Percentiles rank a stretch among this genome's conserved stretches.
These are phyloP conservation scores for Plectosphaerella sp. DNA, from an alignment of 2,329 filamentous ascomycete species.

Conservation along the genomic window DNA sequence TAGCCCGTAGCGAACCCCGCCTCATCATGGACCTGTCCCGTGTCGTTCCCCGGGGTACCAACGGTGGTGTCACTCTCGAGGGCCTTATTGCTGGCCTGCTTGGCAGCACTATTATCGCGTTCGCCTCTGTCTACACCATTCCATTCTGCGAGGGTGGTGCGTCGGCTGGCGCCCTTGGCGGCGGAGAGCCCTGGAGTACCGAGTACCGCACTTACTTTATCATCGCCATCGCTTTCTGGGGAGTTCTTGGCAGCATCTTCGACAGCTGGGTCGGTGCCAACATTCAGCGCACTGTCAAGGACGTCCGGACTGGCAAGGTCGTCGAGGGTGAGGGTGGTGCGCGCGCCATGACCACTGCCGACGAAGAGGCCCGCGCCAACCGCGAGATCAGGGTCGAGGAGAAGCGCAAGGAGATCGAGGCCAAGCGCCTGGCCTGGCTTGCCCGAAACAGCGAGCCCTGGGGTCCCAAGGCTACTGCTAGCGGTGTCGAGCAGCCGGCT, in stretches of 20 bases:
- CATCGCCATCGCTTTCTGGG: constrained; percentile 64
- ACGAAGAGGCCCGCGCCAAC: constrained; percentile 27
- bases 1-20: constrained; percentile 70
- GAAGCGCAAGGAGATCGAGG: not conserved
- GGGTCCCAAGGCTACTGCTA: constrained; percentile 24
- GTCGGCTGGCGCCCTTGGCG: constrained; percentile 28
- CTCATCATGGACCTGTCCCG: constrained; percentile 78
- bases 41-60: constrained; percentile 83
- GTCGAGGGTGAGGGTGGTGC: constrained; percentile 79
- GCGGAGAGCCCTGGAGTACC: constrained; percentile 44
- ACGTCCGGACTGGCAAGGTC: constrained; percentile 78
- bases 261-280: constrained; percentile 85
- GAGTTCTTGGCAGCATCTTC: constrained; percentile 73
- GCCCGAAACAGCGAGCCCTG: constrained; percentile 24
- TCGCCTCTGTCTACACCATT: constrained; percentile 59
- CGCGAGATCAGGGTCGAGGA: constrained; percentile 35
- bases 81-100: constrained; percentile 71
- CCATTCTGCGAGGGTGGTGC: constrained; percentile 58
- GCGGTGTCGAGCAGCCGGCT: constrained; percentile 18
- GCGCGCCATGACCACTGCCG: constrained; percentile 44
- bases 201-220: constrained; percentile 42
- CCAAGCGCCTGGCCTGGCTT: not conserved
- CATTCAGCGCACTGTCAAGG: constrained; percentile 81
- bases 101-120: constrained; percentile 69
- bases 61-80: constrained; percentile 78